These are phyloP conservation scores for Hemisphaericaspora xylofermentans DNA, from an alignment of 1,139 yeast species.

Conservation along the genomic window DNA sequence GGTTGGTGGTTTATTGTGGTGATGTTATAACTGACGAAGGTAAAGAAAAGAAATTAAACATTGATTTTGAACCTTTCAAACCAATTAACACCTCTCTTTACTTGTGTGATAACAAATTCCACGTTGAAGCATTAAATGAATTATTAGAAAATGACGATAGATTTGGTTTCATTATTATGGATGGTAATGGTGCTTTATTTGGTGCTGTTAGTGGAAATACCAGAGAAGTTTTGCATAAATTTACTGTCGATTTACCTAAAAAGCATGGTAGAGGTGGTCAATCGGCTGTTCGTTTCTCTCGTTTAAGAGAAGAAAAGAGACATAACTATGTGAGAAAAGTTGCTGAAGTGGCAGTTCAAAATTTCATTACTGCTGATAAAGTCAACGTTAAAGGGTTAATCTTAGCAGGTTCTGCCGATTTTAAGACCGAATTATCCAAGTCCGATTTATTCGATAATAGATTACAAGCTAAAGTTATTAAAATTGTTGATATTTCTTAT, in stretches of 20 bases:
- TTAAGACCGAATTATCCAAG: slow-evolving; percentile 88
- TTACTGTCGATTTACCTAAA: slow-evolving; percentile 95
- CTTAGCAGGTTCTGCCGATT: slow-evolving; percentile 98
- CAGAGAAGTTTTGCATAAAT: slow-evolving; percentile 92
- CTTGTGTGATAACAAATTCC: slow-evolving; percentile 96
- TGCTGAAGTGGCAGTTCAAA: slow-evolving; percentile 97
- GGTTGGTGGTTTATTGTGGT: slow-evolving; percentile 95
- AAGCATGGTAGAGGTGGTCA: slow-evolving; percentile 99
- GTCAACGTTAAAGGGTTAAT: slow-evolving; percentile 92
- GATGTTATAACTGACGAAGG: slow-evolving; percentile 97
- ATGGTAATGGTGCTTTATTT: slow-evolving; percentile 96
- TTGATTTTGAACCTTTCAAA: slow-evolving; percentile 96
- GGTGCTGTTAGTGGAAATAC: slow-evolving; percentile 98
- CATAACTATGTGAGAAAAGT: slow-evolving; percentile 97
- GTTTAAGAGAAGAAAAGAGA: slow-evolving; percentile 98
- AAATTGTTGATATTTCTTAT: slow-evolving; percentile 93
- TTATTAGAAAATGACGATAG: slow-evolving; percentile 91
- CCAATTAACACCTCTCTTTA: slow-evolving; percentile 96
- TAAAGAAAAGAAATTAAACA: slow-evolving; percentile 90
- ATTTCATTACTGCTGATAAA: slow-evolving; percentile 89
- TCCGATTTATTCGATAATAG: slow-evolving; percentile 92
- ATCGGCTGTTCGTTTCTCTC: slow-evolving; percentile 97
- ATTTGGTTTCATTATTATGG: slow-evolving; percentile 97
- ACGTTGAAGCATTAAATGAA: slow-evolving; percentile 94
- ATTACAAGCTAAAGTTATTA: slow-evolving; percentile 81